These are phyloP conservation scores for Fusarium tupiense DNA, from an alignment of 2,329 filamentous ascomycete genomes.

Conservation along the genomic window DNA sequence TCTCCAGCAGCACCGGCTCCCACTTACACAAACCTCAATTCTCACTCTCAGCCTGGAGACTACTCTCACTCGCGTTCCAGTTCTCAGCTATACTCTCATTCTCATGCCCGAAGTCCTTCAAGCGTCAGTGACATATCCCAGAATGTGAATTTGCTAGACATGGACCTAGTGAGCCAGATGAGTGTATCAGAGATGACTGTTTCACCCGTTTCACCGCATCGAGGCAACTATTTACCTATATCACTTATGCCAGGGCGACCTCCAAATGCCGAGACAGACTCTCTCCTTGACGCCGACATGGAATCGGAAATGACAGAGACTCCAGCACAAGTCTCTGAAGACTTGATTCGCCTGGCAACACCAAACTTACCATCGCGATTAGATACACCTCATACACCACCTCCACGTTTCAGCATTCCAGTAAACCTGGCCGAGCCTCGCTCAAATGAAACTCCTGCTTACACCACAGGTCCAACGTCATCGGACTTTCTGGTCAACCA, in stretches of 20 bases:
- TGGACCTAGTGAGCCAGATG: constrained; percentile 29
- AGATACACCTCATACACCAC: constrained; percentile 38
- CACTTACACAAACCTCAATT: constrained; percentile 31
- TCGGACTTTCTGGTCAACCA: constrained; percentile 30
- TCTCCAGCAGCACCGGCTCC: constrained; percentile 31
- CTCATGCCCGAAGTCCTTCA: constrained; percentile 34
- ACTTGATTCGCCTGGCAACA: constrained; percentile 41
- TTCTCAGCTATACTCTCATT: background rate
- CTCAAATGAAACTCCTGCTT: background rate
- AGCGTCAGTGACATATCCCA: constrained; percentile 36
- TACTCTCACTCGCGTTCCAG: background rate
- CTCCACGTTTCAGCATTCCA: constrained; percentile 16
- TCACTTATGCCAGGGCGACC: constrained; percentile 8
- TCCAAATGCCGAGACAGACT: constrained; percentile 26
- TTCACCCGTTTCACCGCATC: constrained; percentile 28
- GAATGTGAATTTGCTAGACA: constrained; percentile 26
- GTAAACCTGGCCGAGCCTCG: constrained; percentile 12
- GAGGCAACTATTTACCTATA: constrained; percentile 8
- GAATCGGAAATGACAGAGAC: constrained; percentile 24
- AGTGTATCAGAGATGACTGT: constrained; percentile 33
- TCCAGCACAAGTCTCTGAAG: constrained; percentile 15
- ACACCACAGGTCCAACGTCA: background rate
- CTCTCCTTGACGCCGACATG: constrained; percentile 26
- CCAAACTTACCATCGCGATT: constrained; percentile 40
- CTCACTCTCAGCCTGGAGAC: background rate